These are phyloP conservation scores for Russula foetens DNA, from an alignment of 768 basidiomycete genomes.

Conservation along the genomic window DNA sequence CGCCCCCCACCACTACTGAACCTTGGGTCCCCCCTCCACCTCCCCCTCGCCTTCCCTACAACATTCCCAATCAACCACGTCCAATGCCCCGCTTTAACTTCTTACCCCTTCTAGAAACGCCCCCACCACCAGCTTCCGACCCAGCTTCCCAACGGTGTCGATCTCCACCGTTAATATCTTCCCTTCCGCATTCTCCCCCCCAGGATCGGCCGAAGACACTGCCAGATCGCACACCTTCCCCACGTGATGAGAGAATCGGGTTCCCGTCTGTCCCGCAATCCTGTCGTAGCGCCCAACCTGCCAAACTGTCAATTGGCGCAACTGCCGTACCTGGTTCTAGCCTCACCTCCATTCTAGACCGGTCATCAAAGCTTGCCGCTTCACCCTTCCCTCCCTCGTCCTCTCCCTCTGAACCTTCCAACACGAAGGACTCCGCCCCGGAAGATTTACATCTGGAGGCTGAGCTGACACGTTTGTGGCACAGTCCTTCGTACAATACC, in stretches of 20 bases:
- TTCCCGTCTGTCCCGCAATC: not conserved
- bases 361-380: not conserved
- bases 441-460: not conserved
- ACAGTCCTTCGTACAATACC: not conserved
- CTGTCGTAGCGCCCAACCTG: not conserved
- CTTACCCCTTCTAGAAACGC: slow-evolving; percentile 15
- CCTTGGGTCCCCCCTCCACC: slow-evolving; percentile 15
- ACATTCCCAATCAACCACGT: slow-evolving; percentile 11
- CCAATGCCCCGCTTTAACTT: slow-evolving; percentile 16
- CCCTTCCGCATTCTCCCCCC: not conserved
- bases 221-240: not conserved
- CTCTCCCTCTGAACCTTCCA: not conserved
- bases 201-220: not conserved
- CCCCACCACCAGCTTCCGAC: not conserved
- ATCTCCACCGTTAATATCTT: not conserved
- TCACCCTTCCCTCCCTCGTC: slow-evolving; percentile 2
- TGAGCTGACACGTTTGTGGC: slow-evolving; percentile 3
- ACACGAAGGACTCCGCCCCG: not conserved
- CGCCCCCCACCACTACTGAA: no score
- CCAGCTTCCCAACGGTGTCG: not conserved
- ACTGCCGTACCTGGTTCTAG: no score
- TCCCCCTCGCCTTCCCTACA: slow-evolving; percentile 14
- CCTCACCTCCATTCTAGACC: not conserved
- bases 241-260: not conserved
- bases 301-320: not conserved